Evolutionary conservation across 805 yeast genomes (phyloP).

Genomic region (Zygoascus flipseniorum): DNA sequence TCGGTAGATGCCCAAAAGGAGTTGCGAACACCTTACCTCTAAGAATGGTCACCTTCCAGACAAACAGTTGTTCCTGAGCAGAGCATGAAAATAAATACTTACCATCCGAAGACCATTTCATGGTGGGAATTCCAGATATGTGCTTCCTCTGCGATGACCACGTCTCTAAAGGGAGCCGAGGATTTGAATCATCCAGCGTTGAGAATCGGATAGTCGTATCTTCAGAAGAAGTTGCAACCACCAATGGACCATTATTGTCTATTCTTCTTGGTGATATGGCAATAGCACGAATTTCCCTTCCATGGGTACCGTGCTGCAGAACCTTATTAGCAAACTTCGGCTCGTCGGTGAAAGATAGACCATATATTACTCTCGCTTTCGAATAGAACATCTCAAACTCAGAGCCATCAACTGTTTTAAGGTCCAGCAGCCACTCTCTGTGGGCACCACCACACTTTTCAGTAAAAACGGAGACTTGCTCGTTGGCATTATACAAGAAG

Average conservation of each 20-base stretch:
- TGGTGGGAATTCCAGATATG: slow-evolving; percentile 78
- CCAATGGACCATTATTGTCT: slow-evolving; percentile 13
- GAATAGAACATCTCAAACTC: slow-evolving; percentile 47
- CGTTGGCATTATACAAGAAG: slow-evolving; percentile 74
- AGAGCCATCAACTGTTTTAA: slow-evolving; percentile 16
- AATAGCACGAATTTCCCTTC: slow-evolving; percentile 79
- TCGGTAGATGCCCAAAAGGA: slow-evolving; percentile 49
- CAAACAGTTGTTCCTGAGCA: slow-evolving; percentile 74
- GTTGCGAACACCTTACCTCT: slow-evolving; percentile 31
- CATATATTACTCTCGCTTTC: slow-evolving; percentile 37
- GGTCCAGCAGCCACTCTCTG: slow-evolving; percentile 60
- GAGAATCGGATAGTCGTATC: slow-evolving; percentile 73
- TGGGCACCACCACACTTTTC: slow-evolving; percentile 89
- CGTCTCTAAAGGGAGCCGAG: slow-evolving; percentile 36
- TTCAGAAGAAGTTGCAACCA: slow-evolving; percentile 76
- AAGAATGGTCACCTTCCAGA: slow-evolving; percentile 56
- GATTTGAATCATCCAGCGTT: slow-evolving; percentile 17
- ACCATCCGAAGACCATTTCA: slow-evolving; percentile 39
- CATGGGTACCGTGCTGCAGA: slow-evolving; percentile 67
- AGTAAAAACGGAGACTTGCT: slow-evolving; percentile 57
- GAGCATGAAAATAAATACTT: slow-evolving; percentile 41
- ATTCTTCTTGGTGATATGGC: slow-evolving; percentile 37
- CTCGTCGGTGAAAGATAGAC: slow-evolving; percentile 33
- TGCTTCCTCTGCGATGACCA: slow-evolving; percentile 66
- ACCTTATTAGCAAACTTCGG: slow-evolving; percentile 14